Conservation (phyloP, 2,329 filamentous ascomycete genomes). For the Cercospora beticola region DNA sequence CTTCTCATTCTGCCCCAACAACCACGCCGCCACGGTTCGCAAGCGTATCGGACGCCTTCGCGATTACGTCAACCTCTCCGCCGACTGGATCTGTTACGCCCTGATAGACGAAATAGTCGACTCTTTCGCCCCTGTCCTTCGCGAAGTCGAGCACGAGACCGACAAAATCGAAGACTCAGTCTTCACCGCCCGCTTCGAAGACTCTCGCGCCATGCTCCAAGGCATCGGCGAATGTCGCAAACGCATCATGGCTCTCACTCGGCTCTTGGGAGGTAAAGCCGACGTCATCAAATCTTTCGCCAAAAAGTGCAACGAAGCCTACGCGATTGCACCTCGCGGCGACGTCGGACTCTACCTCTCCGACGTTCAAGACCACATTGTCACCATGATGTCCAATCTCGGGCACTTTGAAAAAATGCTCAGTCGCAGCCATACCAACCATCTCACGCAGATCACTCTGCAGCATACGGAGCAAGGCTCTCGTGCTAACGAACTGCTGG, state of each 20-base stretch:
- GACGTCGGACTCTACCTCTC: constrained; percentile 95
- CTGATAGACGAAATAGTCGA: constrained; percentile 98
- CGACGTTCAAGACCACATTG: constrained; percentile 98
- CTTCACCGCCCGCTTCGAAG: constrained; percentile 85
- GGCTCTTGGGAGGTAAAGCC: constrained; percentile 93
- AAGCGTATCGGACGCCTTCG: constrained; percentile 89
- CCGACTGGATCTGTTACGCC: constrained; percentile 98
- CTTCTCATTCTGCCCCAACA: constrained; percentile 87
- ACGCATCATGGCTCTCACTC: constrained; percentile 90
- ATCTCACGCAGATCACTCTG: constrained; percentile 89
- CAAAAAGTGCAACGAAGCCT: constrained; percentile 97
- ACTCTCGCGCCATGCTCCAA: constrained; percentile 82
- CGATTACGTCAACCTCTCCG: constrained; percentile 90
- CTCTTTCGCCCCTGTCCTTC: constrained; percentile 86
- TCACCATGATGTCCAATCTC: constrained; percentile 98
- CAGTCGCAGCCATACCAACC: constrained; percentile 89
- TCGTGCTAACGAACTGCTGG: constrained; percentile 81
- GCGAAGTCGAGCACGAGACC: constrained; percentile 80
- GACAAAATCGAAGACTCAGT: constrained; percentile 95
- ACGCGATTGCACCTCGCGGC: constrained; percentile 89
- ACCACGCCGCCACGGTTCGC: constrained; percentile 83
- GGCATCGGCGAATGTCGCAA: constrained; percentile 89
- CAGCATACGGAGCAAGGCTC: constrained; percentile 88
- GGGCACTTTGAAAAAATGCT: constrained; percentile 98
- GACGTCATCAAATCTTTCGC: constrained; percentile 97